Base-by-base conservation (phyloP, 352 stramenopile species). In the Lagenidium sp. region DNA sequence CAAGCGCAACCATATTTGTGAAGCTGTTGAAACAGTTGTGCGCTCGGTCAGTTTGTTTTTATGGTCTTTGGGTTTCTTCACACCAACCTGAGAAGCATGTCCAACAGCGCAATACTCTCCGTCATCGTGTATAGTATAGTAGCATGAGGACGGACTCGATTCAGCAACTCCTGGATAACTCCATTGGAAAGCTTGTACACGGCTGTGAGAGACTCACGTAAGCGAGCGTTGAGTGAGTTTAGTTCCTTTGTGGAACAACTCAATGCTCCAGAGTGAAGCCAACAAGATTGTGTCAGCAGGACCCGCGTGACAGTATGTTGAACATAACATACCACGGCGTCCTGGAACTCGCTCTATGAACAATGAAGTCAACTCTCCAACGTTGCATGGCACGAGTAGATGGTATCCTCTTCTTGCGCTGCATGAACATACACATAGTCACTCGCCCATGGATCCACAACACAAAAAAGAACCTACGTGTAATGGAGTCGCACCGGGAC, bases 101-200 rank as follows among this genome's bases (percentile, higher is more conserved):
- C 89, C 18, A 97, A 60, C 20, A 96, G 47, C n/a, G 85, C 80
- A 7, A 96, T 61, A 40, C 78, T 88, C 57, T 97, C 87, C 24
- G 87, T 69, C 65, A 94, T 89, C 12, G 72, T 65, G 45, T 95
- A 95, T 44, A 97, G 72, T 4, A 64, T 54, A 10, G 70, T 65
- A 1, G 89, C 69, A 38, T 68, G 62, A 19, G 84, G 69, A 7
- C 74, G 69, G 41, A 97, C 85, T 41, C 79, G 73, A 41, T 87
- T 62, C 7, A 95, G 62, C 2, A 96, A 54, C 8, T 79, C 57
- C 43, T 96, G 83, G 18, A 96, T 79, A 11, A 92, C 68, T 18
- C 64, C 57, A 46, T 95, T 92, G 1, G 88, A 96, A 6, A 96
- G 68, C 47, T 93, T 83, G 45, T 96, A 93, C 15, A 94, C 72